Percentiles rank a stretch among this genome's conserved stretches.
Conservation (phyloP, 75 land plant genomes). For the Chamaecyparis obtusa region DNA sequence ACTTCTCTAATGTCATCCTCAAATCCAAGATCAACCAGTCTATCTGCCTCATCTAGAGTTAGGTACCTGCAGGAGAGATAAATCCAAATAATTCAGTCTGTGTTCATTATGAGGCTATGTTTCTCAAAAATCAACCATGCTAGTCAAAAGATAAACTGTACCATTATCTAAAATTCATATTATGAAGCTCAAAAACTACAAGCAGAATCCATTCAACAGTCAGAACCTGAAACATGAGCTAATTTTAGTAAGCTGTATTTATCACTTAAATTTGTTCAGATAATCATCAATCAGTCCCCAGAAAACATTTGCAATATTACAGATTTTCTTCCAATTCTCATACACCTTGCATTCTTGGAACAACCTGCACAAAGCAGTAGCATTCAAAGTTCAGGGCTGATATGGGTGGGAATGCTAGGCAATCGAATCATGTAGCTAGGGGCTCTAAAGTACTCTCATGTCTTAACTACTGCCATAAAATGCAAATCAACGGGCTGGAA, state of each 20-base stretch:
- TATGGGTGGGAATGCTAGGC: background rate
- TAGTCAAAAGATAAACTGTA: background rate
- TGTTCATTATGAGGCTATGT: background rate
- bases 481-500: constrained; percentile 2
- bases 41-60: constrained; percentile 91
- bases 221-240: no score
- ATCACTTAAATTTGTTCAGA: no score
- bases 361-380: background rate
- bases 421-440: background rate
- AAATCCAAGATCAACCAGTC: constrained; percentile 86
- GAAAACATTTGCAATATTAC: background rate
- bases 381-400: background rate
- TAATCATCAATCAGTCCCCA: no score
- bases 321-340: background rate
- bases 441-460: background rate
- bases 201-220: no score
- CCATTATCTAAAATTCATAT: background rate
- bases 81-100: background rate
- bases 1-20: constrained; percentile 90
- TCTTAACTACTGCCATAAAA: background rate
- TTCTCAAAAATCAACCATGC: background rate
- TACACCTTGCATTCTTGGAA: background rate
- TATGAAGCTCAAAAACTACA: background rate
- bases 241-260: no score
- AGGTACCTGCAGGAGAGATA: constrained; percentile 44